A percentile compares a stretch with the other conserved stretches of the same genome.
These are phyloP conservation scores for Yarrowia sp. DNA, from an alignment of 805 yeast genomes.

Conservation along the genomic window DNA sequence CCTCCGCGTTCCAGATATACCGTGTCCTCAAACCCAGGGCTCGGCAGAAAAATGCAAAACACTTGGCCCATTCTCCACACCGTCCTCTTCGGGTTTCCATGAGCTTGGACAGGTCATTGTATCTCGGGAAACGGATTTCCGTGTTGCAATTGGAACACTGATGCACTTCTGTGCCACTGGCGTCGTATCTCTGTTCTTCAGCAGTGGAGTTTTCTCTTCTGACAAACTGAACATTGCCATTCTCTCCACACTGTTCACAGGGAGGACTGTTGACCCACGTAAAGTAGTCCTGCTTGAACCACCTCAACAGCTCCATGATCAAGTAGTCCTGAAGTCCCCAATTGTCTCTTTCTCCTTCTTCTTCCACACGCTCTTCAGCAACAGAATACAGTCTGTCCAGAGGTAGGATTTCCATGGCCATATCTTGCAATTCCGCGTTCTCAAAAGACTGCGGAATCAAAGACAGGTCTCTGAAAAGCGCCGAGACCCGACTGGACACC, in stretches of 20 bases:
- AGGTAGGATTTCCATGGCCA: constrained; percentile 69
- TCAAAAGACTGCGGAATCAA: constrained; percentile 53
- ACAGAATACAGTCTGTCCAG: constrained; percentile 63
- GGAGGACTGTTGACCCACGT: constrained; percentile 79
- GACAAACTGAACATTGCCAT: constrained; percentile 51
- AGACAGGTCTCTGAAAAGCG: constrained; percentile 11
- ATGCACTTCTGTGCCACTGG: constrained; percentile 69
- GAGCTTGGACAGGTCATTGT: constrained; percentile 69
- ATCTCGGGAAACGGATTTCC: constrained; percentile 72
- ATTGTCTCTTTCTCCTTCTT: constrained; percentile 44
- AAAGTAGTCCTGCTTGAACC: constrained; percentile 83
- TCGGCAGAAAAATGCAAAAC: constrained; percentile 72
- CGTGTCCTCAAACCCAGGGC: constrained; percentile 71
- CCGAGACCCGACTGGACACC: constrained; percentile 10
- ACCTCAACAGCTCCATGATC: constrained; percentile 62
- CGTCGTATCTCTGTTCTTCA: constrained; percentile 58
- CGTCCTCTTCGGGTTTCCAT: constrained; percentile 73
- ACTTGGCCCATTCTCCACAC: constrained; percentile 92
- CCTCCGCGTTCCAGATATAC: constrained; percentile 87
- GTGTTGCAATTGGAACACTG: constrained; percentile 61
- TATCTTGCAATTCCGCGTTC: constrained; percentile 56
- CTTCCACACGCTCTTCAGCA: constrained; percentile 60
- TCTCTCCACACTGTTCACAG: constrained; percentile 62
- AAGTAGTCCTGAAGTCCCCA: constrained; percentile 63
- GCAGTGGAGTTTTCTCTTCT: constrained; percentile 56